Conservation (phyloP, 176 grass and related monocot species). For the Neostapfia colusana region DNA sequence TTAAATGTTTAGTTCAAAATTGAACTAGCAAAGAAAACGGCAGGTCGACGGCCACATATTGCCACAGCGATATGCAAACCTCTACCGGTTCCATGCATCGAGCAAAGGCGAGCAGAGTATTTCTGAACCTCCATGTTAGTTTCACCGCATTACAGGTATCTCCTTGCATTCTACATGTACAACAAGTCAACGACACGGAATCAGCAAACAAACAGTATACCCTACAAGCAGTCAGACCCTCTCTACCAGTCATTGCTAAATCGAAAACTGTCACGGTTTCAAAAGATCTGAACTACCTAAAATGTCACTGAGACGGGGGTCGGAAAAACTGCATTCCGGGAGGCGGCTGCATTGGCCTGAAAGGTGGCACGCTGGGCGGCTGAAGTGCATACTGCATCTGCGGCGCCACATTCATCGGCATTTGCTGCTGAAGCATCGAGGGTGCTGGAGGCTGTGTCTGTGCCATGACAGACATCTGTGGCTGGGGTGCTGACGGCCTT, state of each 20-base stretch:
- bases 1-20: too few species aligned
- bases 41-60: neutral
- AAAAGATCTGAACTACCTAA: slow-evolving; percentile 44
- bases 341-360: slow-evolving; percentile 72
- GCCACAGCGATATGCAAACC: neutral
- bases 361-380: slow-evolving; percentile 51
- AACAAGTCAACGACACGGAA: slow-evolving; percentile 36
- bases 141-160: slow-evolving; percentile 49
- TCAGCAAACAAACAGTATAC: slow-evolving; percentile 41
- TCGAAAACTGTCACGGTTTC: slow-evolving; percentile 42
- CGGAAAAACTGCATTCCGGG: slow-evolving; percentile 83
- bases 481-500: slow-evolving; percentile 42
- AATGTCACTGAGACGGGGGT: slow-evolving; percentile 63
- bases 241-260: slow-evolving; percentile 49
- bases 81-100: neutral
- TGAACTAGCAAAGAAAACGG: neutral
- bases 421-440: slow-evolving; percentile 60
- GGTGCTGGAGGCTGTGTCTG: slow-evolving; percentile 38
- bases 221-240: slow-evolving; percentile 50
- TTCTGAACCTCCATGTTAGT: slow-evolving; percentile 29
- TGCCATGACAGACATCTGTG: slow-evolving; percentile 44
- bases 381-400: slow-evolving; percentile 64
- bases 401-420: slow-evolving; percentile 51
- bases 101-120: neutral
- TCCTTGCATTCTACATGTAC: slow-evolving; percentile 56